Base-by-base conservation (phyloP, 2,329 filamentous ascomycete species). In the Parastagonospora nodorum region DNA sequence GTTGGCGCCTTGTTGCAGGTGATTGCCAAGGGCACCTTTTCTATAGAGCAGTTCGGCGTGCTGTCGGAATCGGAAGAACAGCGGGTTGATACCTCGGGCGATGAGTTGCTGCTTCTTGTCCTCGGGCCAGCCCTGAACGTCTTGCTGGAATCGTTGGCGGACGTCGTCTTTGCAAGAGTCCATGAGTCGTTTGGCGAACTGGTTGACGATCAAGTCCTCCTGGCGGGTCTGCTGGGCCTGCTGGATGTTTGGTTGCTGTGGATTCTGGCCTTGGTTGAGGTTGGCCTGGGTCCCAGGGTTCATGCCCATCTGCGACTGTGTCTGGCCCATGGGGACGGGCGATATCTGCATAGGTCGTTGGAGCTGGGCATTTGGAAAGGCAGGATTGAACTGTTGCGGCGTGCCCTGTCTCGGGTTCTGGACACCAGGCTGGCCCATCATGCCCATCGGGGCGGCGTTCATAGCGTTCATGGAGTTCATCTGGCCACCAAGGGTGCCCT, bases 301-400 rank as follows among this genome's bases (percentile, higher is more conserved):
- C 42, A 68, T 65, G 15, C 69, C 67, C 66, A 73, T 72, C 8
- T 61, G 58, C 2, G 69, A 65, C 12, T 64, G 63, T 30, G 58
- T 57, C 30, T 70, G 68, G 14, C 60, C 51, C 71, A 72, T 73
- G 19, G 73, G 71, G 38, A 83, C 78, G 0, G 79, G 76, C 2
- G 80, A 81, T 4, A 76, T 64, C 56, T 82, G 81, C 74, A 82
- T 77, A 19, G 72, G 78, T 16, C 76, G 77, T 47, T 77, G 78
- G 54, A 82, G 74, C 50, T 81, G 79, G 15, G 78, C 74, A 43
- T 74, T 73, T 10, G 78, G 75, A 51, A 82, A 81, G 31, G 62
- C 65, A 30, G 67, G 70, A 12, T 66, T 67, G 53, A 77, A 75
- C 45, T 77, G 76, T 46, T 75, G 74, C 29, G 74, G 69, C 54